Base-by-base conservation (phyloP, 2,329 filamentous ascomycete genomes). In the Penicillium nordicum region DNA sequence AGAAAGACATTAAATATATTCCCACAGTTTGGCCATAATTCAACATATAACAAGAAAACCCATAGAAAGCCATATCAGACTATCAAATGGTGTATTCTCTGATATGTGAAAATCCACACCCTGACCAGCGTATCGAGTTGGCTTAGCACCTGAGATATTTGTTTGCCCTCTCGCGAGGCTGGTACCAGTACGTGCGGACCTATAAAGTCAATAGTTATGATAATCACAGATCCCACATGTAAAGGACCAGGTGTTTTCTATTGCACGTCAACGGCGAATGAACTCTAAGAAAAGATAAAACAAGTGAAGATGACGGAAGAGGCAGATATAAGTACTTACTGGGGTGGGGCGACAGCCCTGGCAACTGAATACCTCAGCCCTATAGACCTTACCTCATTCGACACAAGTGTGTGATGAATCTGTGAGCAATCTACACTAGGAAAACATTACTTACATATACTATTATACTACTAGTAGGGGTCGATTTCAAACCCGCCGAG, bases 381-480 rank as follows among this genome's bases (percentile, higher is more conserved):
- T 30, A 53, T 46, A 30, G 25, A 12, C 44, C 52, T 54, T 55
- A 44, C 47, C 47, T 32, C 25, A 50, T 50, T 43, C 25, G 46
- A 38, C 47, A 32, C 27, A 51, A 51, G 46, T 25, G 50, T 30
- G n/a, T 44, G 14, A 34, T 34, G 21, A 25, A 48, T 21, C 23
- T 18, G 16, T 18, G 38, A 47, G 40, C 4, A 10, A 7, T 4
- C 16, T 14, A 18, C 27, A 30, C 36, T n/a, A 27, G 25, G 6
- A 12, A 12, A 16, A 25, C 30, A 14, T 50, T 27, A 43, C 16
- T 27, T n/a, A 12, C 12, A 14, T 11, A 16, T 32, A 27, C 14
- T 50, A 50, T 37, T 11, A 16, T 43, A 7, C 23, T 43, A 43
- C 25, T 43, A 45, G 47, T 43, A 40, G 40, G 32, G 47, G 25